Conservation (phyloP, 2,329 filamentous ascomycete species). For the Arthroderma uncinatum region DNA sequence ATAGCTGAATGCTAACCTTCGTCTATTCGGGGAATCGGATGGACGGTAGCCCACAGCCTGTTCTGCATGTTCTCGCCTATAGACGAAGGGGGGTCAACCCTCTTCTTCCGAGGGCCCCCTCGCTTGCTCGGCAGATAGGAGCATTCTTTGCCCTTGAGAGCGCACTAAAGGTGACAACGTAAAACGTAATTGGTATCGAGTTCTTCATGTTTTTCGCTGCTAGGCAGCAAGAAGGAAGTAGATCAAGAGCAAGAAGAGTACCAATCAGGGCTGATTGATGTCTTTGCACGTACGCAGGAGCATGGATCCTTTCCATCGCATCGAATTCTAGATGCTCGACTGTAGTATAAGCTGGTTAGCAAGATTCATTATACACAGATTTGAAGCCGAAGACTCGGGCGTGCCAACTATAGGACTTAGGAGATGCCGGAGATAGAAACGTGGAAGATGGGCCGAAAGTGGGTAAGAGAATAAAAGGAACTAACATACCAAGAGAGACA, state of each 20-base stretch:
- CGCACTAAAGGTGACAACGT: slow-evolving; percentile 23
- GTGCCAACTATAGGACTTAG: too few species aligned
- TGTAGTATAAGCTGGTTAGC: slow-evolving; percentile 15
- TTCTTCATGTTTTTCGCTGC: slow-evolving; percentile 1
- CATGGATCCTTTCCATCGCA: slow-evolving; percentile 37
- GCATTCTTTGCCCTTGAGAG: slow-evolving; percentile 31
- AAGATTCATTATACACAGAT: neutral
- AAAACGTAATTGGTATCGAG: neutral
- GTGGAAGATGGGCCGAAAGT: neutral
- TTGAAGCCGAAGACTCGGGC: neutral
- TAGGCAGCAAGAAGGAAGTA: slow-evolving; percentile 8
- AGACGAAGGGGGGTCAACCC: slow-evolving; percentile 12
- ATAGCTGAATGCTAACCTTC: slow-evolving; percentile 17
- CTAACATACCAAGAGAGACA: slow-evolving; percentile 33
- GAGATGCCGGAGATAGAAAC: slow-evolving; percentile 10
- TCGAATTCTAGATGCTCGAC: slow-evolving; percentile 34
- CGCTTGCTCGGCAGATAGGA: slow-evolving; percentile 36
- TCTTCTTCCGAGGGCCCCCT: slow-evolving; percentile 35
- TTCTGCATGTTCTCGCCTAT: slow-evolving; percentile 3
- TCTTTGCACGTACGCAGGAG: slow-evolving; percentile 29
- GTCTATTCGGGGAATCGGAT: slow-evolving; percentile 12
- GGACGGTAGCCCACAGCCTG: slow-evolving; percentile 9
- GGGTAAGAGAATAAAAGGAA: neutral
- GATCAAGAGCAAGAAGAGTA: neutral
- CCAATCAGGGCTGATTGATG: neutral